Evolutionary conservation across 106 monocot genomes (phyloP).

Genomic region (Platanthera zijinensis): DNA sequence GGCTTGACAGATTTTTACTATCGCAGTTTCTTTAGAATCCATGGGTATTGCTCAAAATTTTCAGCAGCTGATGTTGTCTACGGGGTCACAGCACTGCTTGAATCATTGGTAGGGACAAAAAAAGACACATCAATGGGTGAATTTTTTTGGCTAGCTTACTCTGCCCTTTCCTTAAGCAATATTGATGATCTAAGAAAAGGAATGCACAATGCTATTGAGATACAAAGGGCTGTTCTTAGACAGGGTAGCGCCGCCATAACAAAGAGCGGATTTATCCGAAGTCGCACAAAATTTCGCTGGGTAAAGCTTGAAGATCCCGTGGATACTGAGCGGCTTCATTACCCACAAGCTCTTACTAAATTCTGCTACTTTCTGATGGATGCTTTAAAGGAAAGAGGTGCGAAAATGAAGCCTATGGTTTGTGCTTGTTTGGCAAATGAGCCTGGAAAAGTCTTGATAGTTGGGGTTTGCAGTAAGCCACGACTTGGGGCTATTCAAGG

Average conservation of each 20-base stretch:
- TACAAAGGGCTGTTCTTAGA: slow-evolving; percentile 84
- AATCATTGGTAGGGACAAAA: slow-evolving; percentile 29
- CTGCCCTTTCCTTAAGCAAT: slow-evolving; percentile 63
- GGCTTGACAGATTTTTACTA: slow-evolving; percentile 84
- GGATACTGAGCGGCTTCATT: slow-evolving; percentile 48
- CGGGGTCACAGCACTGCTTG: slow-evolving; percentile 82
- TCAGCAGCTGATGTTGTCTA: slow-evolving; percentile 97
- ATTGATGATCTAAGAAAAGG: slow-evolving; percentile 61
- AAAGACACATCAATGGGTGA: slow-evolving; percentile 45
- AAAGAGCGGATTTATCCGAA: slow-evolving; percentile 81
- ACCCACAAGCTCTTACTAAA: slow-evolving; percentile 88
- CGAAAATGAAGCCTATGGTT: slow-evolving; percentile 84
- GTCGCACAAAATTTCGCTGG: slow-evolving; percentile 82
- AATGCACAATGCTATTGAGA: slow-evolving; percentile 87
- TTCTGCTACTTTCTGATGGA: slow-evolving; percentile 91
- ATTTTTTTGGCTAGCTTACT: slow-evolving; percentile 87
- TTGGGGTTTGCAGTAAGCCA: slow-evolving; percentile 78
- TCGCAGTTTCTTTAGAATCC: slow-evolving; percentile 64
- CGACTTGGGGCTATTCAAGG: slow-evolving; percentile 83
- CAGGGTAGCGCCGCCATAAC: slow-evolving; percentile 90
- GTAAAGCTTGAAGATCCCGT: slow-evolving; percentile 88
- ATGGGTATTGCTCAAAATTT: slow-evolving; percentile 74
- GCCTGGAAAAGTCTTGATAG: slow-evolving; percentile 65
- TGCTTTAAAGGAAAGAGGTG: slow-evolving; percentile 91
- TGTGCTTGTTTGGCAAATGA: slow-evolving; percentile 81